Evolutionary conservation across 163 green algal genomes (phyloP).

Genomic region (Trebouxiophyceae sp.): DNA sequence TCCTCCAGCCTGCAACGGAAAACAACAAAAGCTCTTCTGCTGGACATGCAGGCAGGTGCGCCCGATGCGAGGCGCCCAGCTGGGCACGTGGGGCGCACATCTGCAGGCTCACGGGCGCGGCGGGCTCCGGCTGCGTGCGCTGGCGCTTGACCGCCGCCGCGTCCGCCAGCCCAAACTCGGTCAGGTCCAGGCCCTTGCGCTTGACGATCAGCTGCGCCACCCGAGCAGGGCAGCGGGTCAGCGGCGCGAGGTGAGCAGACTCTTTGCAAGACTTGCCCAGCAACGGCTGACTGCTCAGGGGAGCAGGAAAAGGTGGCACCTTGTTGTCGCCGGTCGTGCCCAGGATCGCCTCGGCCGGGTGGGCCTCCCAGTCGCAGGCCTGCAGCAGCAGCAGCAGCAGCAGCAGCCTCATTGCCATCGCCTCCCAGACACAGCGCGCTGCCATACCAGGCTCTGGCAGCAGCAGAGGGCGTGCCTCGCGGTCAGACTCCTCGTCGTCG

Average conservation of each 20-base stretch:
- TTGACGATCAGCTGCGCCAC: constrained; percentile 28
- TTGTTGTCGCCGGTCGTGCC: constrained; percentile 11
- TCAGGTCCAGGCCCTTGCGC: constrained; percentile 24
- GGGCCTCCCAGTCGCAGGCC: constrained; percentile 7
- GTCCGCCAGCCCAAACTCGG: constrained; percentile 31
- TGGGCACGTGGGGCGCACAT: too few species aligned
- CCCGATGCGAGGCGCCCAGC: too few species aligned
- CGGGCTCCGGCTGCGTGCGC: constrained; percentile 7
- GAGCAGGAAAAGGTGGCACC: background rate
- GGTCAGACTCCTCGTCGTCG: too few species aligned
- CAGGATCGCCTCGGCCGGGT: constrained; percentile 3
- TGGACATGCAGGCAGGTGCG: too few species aligned
- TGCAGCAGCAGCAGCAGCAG: constrained; percentile 3
- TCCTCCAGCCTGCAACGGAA: constrained; percentile 29
- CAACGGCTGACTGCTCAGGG: background rate
- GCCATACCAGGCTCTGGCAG: too few species aligned
- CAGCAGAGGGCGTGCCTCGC: too few species aligned
- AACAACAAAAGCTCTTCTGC: too few species aligned
- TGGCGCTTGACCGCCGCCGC: constrained; percentile 23
- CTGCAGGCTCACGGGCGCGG: background rate
- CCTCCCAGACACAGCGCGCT: too few species aligned
- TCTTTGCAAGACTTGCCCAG: too few species aligned
- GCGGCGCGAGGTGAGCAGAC: background rate
- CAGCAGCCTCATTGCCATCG: too few species aligned
- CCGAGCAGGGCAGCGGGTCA: background rate